Percentiles rank a stretch among this genome's conserved stretches.
These are phyloP conservation scores for Auricularia auricula-judae DNA, from an alignment of 768 basidiomycete species.

Conservation along the genomic window DNA sequence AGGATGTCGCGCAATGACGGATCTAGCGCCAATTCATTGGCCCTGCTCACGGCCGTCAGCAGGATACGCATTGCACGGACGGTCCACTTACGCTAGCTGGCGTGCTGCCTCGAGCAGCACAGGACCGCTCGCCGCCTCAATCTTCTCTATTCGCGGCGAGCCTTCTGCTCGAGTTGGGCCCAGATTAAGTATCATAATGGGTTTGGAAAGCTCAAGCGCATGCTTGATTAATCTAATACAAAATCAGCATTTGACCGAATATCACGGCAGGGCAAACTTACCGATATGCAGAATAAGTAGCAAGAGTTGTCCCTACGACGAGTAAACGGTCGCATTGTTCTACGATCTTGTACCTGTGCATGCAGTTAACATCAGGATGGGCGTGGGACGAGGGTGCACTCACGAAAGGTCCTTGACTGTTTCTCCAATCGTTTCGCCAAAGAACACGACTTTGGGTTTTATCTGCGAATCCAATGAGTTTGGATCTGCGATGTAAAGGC, in stretches of 20 bases:
- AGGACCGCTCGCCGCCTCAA: slow-evolving; percentile 65
- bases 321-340: slow-evolving; percentile 57
- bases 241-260: background rate
- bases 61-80: background rate
- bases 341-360: slow-evolving; percentile 42
- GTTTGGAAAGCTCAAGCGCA: slow-evolving; percentile 64
- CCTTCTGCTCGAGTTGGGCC: slow-evolving; percentile 82
- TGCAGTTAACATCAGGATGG: background rate
- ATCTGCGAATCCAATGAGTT: slow-evolving; percentile 28
- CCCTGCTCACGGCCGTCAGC: background rate
- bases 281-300: slow-evolving; percentile 90
- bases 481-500: slow-evolving; percentile 2
- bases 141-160: slow-evolving; percentile 56
- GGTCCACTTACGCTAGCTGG: slow-evolving; percentile 42
- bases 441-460: slow-evolving; percentile 79
- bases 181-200: slow-evolving; percentile 71
- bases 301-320: slow-evolving; percentile 80
- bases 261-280: slow-evolving; percentile 17
- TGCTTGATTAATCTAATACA: slow-evolving; percentile 59
- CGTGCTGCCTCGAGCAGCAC: slow-evolving; percentile 59
- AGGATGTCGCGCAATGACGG: background rate
- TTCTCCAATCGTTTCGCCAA: slow-evolving; percentile 76
- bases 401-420: slow-evolving; percentile 63
- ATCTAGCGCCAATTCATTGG: background rate
- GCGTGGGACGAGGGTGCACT: slow-evolving; percentile 15